These are phyloP conservation scores for Termitomyces sp. DNA, from an alignment of 768 basidiomycete species.

Conservation along the genomic window DNA sequence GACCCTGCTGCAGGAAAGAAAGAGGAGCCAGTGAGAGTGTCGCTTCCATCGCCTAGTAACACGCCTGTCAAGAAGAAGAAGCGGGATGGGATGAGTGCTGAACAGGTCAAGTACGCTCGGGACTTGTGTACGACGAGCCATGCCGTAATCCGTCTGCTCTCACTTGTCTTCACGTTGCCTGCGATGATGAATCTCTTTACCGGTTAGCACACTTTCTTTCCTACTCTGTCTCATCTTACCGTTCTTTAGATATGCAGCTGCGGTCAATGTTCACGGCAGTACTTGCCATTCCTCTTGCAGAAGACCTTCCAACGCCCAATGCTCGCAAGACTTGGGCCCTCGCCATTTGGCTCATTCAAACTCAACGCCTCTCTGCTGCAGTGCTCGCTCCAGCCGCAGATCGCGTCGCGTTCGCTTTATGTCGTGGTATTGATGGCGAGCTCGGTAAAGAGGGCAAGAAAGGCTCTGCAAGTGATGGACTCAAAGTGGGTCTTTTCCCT, in stretches of 20 bases:
- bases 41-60: constrained; percentile 62
- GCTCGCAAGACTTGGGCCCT: constrained; percentile 82
- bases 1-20: constrained; percentile 39
- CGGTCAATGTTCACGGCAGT: constrained; percentile 53
- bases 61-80: constrained; percentile 55
- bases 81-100: constrained; percentile 67
- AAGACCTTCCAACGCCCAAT: constrained; percentile 71
- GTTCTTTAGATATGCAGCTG: constrained; percentile 48
- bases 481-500: constrained; percentile 46
- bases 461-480: constrained; percentile 70
- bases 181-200: constrained; percentile 56
- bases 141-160: constrained; percentile 61
- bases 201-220: constrained; percentile 33
- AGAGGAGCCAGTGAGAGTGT: constrained; percentile 20
- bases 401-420: constrained; percentile 64
- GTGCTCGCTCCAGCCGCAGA: constrained; percentile 59
- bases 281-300: constrained; percentile 67
- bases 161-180: constrained; percentile 53
- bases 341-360: constrained; percentile 68
- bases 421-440: constrained; percentile 76
- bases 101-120: constrained; percentile 73
- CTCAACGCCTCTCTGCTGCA: constrained; percentile 57
- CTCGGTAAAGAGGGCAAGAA: constrained; percentile 89
- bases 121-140: constrained; percentile 74
- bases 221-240: constrained; percentile 2